phyloP scores from a whole-genome alignment of 1,139 yeast species.

The Candida neerlandica region DNA sequence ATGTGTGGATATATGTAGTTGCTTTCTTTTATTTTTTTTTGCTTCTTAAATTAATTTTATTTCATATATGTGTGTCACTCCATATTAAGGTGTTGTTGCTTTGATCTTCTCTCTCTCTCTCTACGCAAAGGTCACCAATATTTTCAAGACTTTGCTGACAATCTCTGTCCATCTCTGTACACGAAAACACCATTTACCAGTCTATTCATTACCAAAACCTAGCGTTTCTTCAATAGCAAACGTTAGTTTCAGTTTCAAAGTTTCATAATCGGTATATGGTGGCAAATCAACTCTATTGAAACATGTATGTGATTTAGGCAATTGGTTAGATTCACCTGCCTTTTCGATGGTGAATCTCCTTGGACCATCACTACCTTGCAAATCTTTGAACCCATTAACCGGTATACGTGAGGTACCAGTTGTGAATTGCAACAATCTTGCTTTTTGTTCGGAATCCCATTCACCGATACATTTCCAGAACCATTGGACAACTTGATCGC shows the following conservation, averaged over 20 bases:
- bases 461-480: conserved; percentile 93
- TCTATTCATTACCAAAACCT: conserved; percentile 91
- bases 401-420: conserved; percentile 99
- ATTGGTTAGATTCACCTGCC: conserved; percentile 91
- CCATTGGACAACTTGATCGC: conserved; percentile 96
- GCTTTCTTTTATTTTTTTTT: neutral
- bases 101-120: too few species aligned
- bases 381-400: conserved; percentile 96
- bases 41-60: neutral
- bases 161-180: neutral
- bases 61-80: neutral
- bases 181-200: neutral
- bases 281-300: conserved; percentile 94
- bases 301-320: conserved; percentile 96
- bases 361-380: conserved; percentile 98
- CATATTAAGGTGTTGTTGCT: neutral
- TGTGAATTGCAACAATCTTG: conserved; percentile 91
- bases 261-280: conserved; percentile 73
- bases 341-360: conserved; percentile 97
- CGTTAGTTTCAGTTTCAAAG: conserved; percentile 77
- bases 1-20: neutral
- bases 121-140: too few species aligned
- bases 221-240: conserved; percentile 93
- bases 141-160: neutral
- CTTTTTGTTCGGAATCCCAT: conserved; percentile 97